Conservation (phyloP, 805 yeast genomes). For the Wickerhamiella parazyma region DNA sequence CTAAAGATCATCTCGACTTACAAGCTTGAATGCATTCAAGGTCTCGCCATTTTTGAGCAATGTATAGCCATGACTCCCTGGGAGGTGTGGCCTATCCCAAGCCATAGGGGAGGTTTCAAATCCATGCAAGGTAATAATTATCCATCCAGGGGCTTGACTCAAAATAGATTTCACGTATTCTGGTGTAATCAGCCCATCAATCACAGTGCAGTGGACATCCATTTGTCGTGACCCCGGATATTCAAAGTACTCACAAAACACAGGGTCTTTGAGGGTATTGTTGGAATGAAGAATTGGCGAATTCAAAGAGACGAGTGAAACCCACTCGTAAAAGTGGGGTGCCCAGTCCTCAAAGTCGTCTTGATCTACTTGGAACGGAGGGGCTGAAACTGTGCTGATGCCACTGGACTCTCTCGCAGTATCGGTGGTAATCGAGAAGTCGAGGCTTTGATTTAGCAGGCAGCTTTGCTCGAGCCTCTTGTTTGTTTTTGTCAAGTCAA, state of each 20-base stretch:
- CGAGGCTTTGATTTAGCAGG: not conserved
- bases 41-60: not conserved
- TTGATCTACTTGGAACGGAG: not conserved
- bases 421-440: not conserved
- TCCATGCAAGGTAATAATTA: not conserved
- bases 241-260: slow-evolving; percentile 2
- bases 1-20: not conserved
- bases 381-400: not conserved
- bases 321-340: slow-evolving; percentile 3
- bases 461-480: not conserved
- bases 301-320: not conserved
- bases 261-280: not conserved
- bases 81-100: slow-evolving; percentile 1
- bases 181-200: slow-evolving; percentile 5
- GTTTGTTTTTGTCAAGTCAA: not conserved
- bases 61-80: not conserved
- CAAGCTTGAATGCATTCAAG: not conserved
- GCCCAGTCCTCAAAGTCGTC: slow-evolving; percentile 8
- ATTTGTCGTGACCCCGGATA: not conserved
- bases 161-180: not conserved
- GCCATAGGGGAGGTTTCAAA: slow-evolving; percentile 1
- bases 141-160: not conserved
- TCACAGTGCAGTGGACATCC: not conserved
- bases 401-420: not conserved
- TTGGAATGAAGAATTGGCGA: not conserved